phyloP scores from a whole-genome alignment of 805 yeast genomes.

The Metschnikowia dekortorum region DNA sequence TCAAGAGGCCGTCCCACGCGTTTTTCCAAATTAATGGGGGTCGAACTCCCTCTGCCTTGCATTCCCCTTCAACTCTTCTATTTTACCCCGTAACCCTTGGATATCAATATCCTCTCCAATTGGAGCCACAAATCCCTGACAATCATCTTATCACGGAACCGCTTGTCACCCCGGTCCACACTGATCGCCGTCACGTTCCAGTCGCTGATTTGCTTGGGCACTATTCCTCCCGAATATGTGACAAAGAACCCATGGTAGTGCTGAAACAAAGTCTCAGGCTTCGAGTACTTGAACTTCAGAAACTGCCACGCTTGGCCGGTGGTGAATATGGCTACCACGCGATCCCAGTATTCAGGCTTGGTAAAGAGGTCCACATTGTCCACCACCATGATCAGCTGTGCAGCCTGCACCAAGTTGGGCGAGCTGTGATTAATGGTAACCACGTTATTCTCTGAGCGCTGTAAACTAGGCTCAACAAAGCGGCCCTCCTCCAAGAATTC shows the following conservation, averaged over 20 bases:
- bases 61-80: not conserved
- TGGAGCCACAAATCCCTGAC: constrained; percentile 82
- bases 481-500: constrained; percentile 62
- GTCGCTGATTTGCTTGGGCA: constrained; percentile 68
- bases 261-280: constrained; percentile 77
- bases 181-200: constrained; percentile 86
- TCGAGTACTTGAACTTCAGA: constrained; percentile 75
- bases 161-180: constrained; percentile 68
- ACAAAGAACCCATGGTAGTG: constrained; percentile 79
- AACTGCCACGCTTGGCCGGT: constrained; percentile 99
- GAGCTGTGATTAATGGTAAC: constrained; percentile 54
- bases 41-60: not conserved
- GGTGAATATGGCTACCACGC: constrained; percentile 92
- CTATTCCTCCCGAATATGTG: constrained; percentile 69
- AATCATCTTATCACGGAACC: constrained; percentile 87
- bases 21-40: not conserved
- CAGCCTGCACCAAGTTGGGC: constrained; percentile 47
- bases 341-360: constrained; percentile 96
- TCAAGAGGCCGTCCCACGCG: not conserved
- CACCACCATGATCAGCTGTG: constrained; percentile 70
- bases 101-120: constrained; percentile 66
- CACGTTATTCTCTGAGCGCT: constrained; percentile 33
- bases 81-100: constrained; percentile 50
- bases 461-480: constrained; percentile 50
- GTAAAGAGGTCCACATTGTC: constrained; percentile 78